phyloP scores from a whole-genome alignment of 331 rosid species.

The Ulmus americana region DNA sequence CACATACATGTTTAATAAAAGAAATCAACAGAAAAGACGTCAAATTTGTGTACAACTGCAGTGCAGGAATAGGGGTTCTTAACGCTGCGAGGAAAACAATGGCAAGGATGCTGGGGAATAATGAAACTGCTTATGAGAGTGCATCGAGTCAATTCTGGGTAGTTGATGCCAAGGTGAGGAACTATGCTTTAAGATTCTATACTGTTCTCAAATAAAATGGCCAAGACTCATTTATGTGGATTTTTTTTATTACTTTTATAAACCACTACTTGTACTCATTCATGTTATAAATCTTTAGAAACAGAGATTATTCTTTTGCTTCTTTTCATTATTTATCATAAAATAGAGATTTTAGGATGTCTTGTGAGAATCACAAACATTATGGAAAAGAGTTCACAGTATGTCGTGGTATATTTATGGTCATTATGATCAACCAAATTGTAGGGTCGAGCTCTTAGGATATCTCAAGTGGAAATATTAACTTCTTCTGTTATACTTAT shows the following conservation, averaged over 20 bases:
- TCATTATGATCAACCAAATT: background rate
- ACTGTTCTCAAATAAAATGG: background rate
- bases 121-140: constrained; percentile 70
- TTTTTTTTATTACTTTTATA: background rate
- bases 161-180: constrained; percentile 82
- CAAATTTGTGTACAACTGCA: constrained; percentile 43
- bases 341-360: background rate
- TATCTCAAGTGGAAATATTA: too few relatives aligned
- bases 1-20: constrained; percentile 14
- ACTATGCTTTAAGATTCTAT: background rate
- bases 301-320: background rate
- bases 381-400: background rate
- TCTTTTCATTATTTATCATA: background rate
- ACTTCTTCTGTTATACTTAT: too few relatives aligned
- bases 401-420: background rate
- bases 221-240: background rate
- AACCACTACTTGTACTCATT: background rate
- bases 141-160: constrained; percentile 96
- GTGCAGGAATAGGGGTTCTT: constrained; percentile 97
- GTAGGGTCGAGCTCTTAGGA: background rate
- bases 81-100: constrained; percentile 88
- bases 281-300: background rate
- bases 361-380: background rate
- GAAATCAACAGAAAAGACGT: constrained; percentile 2
- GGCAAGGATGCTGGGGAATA: constrained; percentile 99